Conservation (phyloP, 2,329 filamentous ascomycete species). For the Neofusicoccum cordaticola region DNA sequence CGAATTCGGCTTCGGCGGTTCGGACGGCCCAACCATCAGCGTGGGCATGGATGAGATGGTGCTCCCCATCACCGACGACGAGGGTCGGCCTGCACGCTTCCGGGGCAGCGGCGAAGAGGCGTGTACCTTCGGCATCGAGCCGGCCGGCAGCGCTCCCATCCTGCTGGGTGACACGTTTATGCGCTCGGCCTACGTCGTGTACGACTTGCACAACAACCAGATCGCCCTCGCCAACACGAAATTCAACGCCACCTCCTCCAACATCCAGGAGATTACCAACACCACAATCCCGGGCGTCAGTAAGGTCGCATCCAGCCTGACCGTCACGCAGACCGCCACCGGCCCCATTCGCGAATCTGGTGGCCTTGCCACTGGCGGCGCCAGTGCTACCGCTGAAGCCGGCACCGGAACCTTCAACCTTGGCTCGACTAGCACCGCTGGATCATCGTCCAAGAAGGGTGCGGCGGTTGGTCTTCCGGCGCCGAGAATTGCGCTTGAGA, state of each 20-base stretch:
- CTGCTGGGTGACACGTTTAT: constrained; percentile 70
- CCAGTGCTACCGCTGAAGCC: not conserved
- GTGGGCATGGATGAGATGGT: constrained; percentile 11
- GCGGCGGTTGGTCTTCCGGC: not conserved
- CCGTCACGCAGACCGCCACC: constrained; percentile 14
- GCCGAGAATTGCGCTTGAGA: not conserved
- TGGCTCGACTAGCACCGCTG: not conserved
- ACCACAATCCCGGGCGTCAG: constrained; percentile 11
- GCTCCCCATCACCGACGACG: not conserved
- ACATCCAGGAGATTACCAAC: constrained; percentile 51
- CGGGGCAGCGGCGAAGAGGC: not conserved
- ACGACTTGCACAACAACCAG: constrained; percentile 32
- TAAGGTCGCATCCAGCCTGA: not conserved
- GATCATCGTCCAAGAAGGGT: not conserved
- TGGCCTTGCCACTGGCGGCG: not conserved
- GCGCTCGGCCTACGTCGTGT: constrained; percentile 72
- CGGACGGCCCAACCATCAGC: constrained; percentile 2
- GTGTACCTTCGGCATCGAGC: constrained; percentile 12
- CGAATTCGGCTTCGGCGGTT: constrained; percentile 14
- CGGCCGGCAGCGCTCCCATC: constrained; percentile 1
- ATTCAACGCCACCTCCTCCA: constrained; percentile 55
- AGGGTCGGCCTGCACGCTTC: not conserved
- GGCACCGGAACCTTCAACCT: constrained; percentile 5
- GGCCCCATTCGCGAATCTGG: constrained; percentile 1
- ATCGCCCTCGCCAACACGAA: constrained; percentile 14